Base-by-base conservation (phyloP, 768 basidiomycete genomes). In the Rossbeevera mucosa region DNA sequence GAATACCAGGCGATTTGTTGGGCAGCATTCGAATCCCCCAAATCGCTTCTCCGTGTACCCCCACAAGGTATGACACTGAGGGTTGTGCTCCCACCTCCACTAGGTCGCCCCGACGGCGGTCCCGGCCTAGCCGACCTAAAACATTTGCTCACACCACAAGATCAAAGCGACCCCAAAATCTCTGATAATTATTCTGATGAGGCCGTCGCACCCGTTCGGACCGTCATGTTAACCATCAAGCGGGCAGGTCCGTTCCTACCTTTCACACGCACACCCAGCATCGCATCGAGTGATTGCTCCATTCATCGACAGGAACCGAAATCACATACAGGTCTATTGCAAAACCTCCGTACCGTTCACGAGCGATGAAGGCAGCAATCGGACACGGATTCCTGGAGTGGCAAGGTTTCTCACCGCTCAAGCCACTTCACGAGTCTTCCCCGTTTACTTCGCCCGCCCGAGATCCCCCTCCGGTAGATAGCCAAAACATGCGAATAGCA, bases 21-120 rank as follows among this genome's bases (percentile, higher is more conserved):
- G 59, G 71, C 77, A 0, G 66, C 73, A 3, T 84, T 85, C 57
- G 67, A 68, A 24, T 72, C 79, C 26, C 68, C 74, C 4, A 67
- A 67, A 18, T 76, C 79, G 0, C 59, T 73, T 26, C 51, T 69
- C 33, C 68, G 67, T 6, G 59, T 82, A 21, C 62, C 71, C 33
- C 38, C 50, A 13, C 48, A 50, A n/a, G 71, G 73, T 7, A 65
- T 54, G 21, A 62, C 57, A 11, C 48, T 74, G 18, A 61, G 64
- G 20, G 64, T 74, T n/a, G 52, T 48, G 3, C 62, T 69, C 4
- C 70, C 71, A 7, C 51, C 66, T 20, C 38, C 46, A 6, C 31
- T 56, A 21, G 51, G 53, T 29, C 52, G 52, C 5, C 59, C 56
- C 0, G 63, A 65, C 2, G 74, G 74, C 7, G 73, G 73, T 40